These are phyloP conservation scores for Calocybe gambosa DNA, from an alignment of 1,284 basidiomycete species.

Conservation along the genomic window DNA sequence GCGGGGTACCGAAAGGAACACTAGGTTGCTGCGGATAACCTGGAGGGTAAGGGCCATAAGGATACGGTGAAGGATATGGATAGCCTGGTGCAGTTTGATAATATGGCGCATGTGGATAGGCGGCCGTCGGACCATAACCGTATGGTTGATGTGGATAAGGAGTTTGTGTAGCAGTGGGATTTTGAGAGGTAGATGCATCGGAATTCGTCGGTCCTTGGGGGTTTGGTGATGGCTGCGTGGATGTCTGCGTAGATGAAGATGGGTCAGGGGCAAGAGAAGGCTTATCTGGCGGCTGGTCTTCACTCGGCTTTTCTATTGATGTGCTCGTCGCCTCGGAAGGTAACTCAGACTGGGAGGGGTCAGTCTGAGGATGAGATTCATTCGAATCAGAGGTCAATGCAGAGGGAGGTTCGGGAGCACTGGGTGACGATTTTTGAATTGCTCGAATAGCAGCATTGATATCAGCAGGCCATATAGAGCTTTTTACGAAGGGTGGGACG, in stretches of 20 bases:
- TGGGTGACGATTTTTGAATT: slow-evolving; percentile 33
- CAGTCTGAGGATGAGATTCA: slow-evolving; percentile 22
- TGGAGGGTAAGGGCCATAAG: slow-evolving; percentile 17
- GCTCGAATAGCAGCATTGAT: slow-evolving; percentile 54
- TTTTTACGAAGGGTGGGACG: slow-evolving; percentile 53
- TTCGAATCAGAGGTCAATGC: slow-evolving; percentile 4
- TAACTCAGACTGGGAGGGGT: slow-evolving; percentile 23
- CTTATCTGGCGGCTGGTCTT: slow-evolving; percentile 22
- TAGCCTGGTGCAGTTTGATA: slow-evolving; percentile 39
- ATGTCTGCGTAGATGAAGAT: slow-evolving; percentile 3
- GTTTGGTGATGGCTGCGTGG: slow-evolving; percentile 3
- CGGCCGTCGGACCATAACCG: slow-evolving; percentile 34
- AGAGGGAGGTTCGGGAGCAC: slow-evolving; percentile 16
- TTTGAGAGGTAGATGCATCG: slow-evolving; percentile 4
- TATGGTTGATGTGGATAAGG: slow-evolving; percentile 42
- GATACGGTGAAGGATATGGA: slow-evolving; percentile 39
- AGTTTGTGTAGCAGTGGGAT: slow-evolving; percentile 17
- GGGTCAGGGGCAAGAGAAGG: slow-evolving; percentile 9
- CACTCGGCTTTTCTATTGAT: slow-evolving; percentile 13
- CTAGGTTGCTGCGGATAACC: slow-evolving; percentile 17
- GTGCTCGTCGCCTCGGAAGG: slow-evolving; percentile 12
- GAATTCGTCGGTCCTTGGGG: not conserved
- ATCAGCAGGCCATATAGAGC: slow-evolving; percentile 63
- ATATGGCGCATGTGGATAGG: slow-evolving; percentile 59
- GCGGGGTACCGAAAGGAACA: slow-evolving; percentile 21